Evolutionary conservation across 441 rosid genomes (phyloP), one percentile per base, ranked within the genome.

Genomic region (Gossypium aridum): DNA sequence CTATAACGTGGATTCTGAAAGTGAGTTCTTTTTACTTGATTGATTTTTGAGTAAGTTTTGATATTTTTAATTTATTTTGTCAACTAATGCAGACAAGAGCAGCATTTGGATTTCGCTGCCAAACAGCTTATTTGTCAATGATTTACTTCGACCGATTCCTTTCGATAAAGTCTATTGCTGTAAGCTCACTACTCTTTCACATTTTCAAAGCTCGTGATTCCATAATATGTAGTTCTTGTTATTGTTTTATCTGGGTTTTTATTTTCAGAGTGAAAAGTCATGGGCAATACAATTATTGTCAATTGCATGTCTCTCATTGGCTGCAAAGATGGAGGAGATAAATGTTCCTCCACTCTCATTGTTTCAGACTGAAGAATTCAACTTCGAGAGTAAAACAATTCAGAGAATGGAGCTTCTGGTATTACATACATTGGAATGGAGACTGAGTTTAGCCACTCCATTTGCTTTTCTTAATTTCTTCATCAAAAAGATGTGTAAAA

Each of bases 311-410:
- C 82, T 88, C 49, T 86, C 90, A 4, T 45, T 90, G 73, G 91
- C 95, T 28, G 89, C 89, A 60, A 90, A 90, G 77, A 83, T 88
- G 92, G 90, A 86, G 80, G 91, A 89, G 76, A 3, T 71, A 53
- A 47, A 71, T 4, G 84, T 73, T 16, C 88, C 89, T 19, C n/a
- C 75, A 4, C 65, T 86, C 22, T 72, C 88, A 31, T 75, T 80
- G 34, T 82, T 83, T 49, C 81, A 75, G 74, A 28, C 69, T 8
- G 78, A 83, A 34, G 87, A 76, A 7, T 76, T 47, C 77, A 60
- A 59, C 62, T 83, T 86, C 64, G 81, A 56, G 31, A 71, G 71
- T 72, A 57, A 43, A 65, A 68, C 34, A 19, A 83, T 87, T 59
- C 78, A 74, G 76, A 85, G 87, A 80, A 89, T 87, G 92, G 95